Conservation (phyloP, 306 rosid genomes). For the Castanea mollissima region DNA sequence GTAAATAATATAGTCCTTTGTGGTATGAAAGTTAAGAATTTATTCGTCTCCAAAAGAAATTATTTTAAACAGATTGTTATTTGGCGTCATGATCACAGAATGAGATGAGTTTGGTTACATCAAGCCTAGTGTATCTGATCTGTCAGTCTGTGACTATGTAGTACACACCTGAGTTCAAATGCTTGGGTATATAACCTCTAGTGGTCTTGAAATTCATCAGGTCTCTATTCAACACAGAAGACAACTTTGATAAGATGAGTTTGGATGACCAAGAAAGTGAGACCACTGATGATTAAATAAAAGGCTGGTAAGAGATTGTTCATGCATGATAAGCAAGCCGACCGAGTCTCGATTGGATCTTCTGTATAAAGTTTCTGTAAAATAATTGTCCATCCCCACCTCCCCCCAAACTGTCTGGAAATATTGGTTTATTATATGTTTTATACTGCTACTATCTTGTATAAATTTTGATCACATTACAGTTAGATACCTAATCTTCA, state of each 20-base stretch:
- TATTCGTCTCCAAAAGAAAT: not conserved
- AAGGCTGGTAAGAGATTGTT: constrained; percentile 54
- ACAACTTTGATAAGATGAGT: constrained; percentile 40
- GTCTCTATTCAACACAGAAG: constrained; percentile 20
- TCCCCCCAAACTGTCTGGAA: too few species aligned
- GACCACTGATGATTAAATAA: constrained; percentile 70
- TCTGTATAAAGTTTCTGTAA: not conserved
- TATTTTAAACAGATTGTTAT: not conserved
- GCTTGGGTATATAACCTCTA: constrained; percentile 49
- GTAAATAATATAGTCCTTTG: not conserved
- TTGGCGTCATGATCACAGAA: constrained; percentile 44
- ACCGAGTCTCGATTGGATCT: not conserved
- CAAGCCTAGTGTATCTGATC: constrained; percentile 38
- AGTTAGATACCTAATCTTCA: too few species aligned
- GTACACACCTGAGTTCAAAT: constrained; percentile 63
- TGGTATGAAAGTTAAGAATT: constrained; percentile 4
- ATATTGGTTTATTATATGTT: too few species aligned
- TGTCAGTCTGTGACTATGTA: constrained; percentile 65
- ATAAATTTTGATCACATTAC: too few species aligned
- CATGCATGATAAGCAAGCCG: not conserved
- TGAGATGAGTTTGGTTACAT: constrained; percentile 40
- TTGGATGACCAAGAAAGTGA: constrained; percentile 45
- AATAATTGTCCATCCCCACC: not conserved
- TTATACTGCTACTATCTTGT: too few species aligned
- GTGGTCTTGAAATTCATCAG: constrained; percentile 23